These are phyloP conservation scores for Aspergillus sergii DNA, from an alignment of 2,329 filamentous ascomycete genomes.

Conservation along the genomic window DNA sequence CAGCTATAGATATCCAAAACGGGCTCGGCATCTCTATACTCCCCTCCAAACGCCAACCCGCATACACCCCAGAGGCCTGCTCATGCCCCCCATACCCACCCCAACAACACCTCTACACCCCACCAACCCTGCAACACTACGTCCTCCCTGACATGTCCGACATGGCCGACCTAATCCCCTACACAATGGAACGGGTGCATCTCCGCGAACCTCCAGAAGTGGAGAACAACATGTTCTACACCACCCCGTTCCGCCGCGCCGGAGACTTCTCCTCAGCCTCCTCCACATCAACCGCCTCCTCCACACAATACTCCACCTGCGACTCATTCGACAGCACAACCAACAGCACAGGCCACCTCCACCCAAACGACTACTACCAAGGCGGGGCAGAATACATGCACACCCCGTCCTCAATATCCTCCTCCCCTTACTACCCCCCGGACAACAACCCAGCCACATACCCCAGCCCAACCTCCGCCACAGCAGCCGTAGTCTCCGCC, in stretches of 20 bases:
- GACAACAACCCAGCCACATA: neutral
- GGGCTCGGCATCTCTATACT: neutral
- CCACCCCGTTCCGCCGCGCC: neutral
- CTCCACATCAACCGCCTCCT: neutral
- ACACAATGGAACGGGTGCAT: conserved; percentile 2
- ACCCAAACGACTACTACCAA: neutral
- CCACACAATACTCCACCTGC: neutral
- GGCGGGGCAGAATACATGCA: neutral
- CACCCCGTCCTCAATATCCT: neutral
- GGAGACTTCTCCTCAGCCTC: neutral
- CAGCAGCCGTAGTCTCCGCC: neutral
- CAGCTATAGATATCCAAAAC: neutral
- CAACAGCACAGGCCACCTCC: neutral
- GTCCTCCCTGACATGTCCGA: neutral
- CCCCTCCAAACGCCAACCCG: neutral
- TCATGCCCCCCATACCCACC: neutral
- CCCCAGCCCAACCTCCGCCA: neutral
- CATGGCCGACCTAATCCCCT: neutral
- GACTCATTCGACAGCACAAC: neutral
- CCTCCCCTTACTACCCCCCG: neutral
- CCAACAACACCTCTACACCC: neutral
- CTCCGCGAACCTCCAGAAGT: neutral
- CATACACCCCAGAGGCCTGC: neutral
- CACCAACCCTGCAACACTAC: conserved; percentile 4
- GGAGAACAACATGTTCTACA: neutral